These are phyloP conservation scores for Geosiphon pyriformis DNA, from an alignment of 192 early-diverging fungal genomes.

Conservation along the genomic window DNA sequence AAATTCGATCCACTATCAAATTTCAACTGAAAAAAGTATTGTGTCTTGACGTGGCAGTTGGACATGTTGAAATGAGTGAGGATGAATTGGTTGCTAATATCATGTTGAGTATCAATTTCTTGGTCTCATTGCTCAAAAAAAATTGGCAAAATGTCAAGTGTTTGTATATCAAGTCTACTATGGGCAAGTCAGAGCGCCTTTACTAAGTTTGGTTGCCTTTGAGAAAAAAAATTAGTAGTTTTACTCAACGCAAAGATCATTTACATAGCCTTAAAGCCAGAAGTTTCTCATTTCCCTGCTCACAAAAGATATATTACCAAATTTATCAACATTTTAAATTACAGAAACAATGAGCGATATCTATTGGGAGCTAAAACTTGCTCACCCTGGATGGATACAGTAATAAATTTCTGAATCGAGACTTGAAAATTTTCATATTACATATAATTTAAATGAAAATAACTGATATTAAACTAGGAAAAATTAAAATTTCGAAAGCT, in stretches of 20 bases:
- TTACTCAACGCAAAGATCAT: too few species aligned
- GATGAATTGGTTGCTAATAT: slow-evolving; percentile 94
- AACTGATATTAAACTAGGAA: too few species aligned
- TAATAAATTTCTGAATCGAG: too few species aligned
- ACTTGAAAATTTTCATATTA: too few species aligned
- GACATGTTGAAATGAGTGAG: slow-evolving; percentile 90
- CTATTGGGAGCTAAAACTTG: neutral
- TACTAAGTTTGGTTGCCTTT: slow-evolving; percentile 70
- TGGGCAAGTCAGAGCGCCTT: slow-evolving; percentile 90
- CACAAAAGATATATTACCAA: slow-evolving; percentile 20
- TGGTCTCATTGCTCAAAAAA: slow-evolving; percentile 97
- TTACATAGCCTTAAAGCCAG: too few species aligned
- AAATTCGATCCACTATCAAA: slow-evolving; percentile 97
- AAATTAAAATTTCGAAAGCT: too few species aligned
- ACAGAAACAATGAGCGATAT: too few species aligned
- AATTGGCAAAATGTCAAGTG: slow-evolving; percentile 99
- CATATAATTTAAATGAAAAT: too few species aligned
- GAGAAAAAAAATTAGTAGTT: too few species aligned
- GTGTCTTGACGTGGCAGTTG: slow-evolving; percentile 94
- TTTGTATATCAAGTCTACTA: slow-evolving; percentile 94
- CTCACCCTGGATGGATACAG: neutral
- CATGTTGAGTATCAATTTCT: slow-evolving; percentile 97
- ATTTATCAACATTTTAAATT: too few species aligned
- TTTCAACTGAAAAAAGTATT: slow-evolving; percentile 99
- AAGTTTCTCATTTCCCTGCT: too few species aligned